Evolutionary conservation across 164 flowering plant species (phyloP).

Genomic region (Echeveria elegans): DNA sequence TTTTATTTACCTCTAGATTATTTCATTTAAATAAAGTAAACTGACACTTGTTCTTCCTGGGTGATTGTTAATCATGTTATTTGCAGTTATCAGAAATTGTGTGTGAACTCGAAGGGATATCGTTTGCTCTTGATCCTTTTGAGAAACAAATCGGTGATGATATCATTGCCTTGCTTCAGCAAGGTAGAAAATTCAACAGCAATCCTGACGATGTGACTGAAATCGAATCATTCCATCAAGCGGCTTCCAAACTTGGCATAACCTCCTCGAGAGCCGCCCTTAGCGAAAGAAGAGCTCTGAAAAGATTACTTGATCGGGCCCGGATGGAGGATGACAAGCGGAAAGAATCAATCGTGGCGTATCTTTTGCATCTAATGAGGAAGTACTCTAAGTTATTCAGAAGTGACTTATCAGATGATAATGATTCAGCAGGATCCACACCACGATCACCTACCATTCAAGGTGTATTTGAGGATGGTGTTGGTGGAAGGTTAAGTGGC

Average conservation of each 20-base stretch:
- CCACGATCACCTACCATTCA: constrained; percentile 91
- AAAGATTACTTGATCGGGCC: constrained; percentile 76
- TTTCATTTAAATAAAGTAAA: neutral
- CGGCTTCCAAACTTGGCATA: constrained; percentile 79
- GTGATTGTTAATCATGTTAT: no score
- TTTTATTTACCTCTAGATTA: neutral
- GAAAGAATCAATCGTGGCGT: constrained; percentile 91
- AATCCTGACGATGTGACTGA: constrained; percentile 50
- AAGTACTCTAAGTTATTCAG: constrained; percentile 88
- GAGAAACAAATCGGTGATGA: constrained; percentile 97
- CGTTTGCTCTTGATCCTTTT: constrained; percentile 55
- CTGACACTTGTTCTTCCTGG: neutral
- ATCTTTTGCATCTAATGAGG: constrained; percentile 87
- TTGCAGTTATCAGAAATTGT: constrained; percentile 71
- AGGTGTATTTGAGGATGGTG: constrained; percentile 47
- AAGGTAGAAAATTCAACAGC: constrained; percentile 58
- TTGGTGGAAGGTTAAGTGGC: constrained; percentile 27
- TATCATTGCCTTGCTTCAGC: constrained; percentile 77
- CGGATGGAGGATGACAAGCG: constrained; percentile 86
- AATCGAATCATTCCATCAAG: constrained; percentile 87
- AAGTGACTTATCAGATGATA: constrained; percentile 81
- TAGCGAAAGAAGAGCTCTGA: constrained; percentile 87
- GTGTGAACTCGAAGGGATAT: constrained; percentile 52
- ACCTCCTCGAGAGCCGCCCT: constrained; percentile 93
- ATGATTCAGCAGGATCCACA: constrained; percentile 91